Percentiles rank a stretch among this genome's conserved stretches.
These are phyloP conservation scores for Flueggea neowawraea DNA, from an alignment of 441 rosid genomes.

Conservation along the genomic window DNA sequence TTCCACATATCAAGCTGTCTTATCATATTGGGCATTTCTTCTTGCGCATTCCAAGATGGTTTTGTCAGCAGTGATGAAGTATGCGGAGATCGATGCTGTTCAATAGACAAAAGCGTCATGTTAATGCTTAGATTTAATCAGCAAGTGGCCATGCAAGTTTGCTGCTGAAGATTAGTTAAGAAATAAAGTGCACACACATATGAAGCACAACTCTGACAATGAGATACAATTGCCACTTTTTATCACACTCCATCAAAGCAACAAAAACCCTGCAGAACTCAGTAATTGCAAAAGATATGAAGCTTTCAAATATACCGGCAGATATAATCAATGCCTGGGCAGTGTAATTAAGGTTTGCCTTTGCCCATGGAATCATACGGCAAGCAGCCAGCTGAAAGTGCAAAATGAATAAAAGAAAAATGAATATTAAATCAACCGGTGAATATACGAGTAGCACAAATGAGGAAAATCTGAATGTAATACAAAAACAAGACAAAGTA, in stretches of 20 bases:
- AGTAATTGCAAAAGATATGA: no score
- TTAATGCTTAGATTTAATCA: background rate
- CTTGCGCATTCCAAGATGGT: conserved; percentile 61
- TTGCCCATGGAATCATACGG: conserved; percentile 79
- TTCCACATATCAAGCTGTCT: conserved; percentile 23
- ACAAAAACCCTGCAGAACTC: no score
- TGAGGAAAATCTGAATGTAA: background rate
- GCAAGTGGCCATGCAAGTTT: background rate
- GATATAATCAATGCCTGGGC: conserved; percentile 82
- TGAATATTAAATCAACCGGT: background rate
- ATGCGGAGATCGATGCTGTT: conserved; percentile 57
- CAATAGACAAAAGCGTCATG: background rate
- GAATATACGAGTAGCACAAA: background rate
- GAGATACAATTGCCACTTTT: background rate
- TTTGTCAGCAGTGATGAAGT: conserved; percentile 65
- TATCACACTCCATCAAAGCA: no score
- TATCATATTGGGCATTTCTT: conserved; percentile 40
- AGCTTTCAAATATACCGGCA: conserved; percentile 33
- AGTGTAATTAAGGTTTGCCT: conserved; percentile 76
- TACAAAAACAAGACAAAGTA: background rate
- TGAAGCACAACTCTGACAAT: background rate
- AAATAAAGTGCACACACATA: background rate
- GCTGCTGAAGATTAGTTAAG: no score
- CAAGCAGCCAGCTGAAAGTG: conserved; percentile 47
- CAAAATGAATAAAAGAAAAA: background rate